Base-by-base conservation (phyloP, 306 rosid genomes). In the Malus fusca region DNA sequence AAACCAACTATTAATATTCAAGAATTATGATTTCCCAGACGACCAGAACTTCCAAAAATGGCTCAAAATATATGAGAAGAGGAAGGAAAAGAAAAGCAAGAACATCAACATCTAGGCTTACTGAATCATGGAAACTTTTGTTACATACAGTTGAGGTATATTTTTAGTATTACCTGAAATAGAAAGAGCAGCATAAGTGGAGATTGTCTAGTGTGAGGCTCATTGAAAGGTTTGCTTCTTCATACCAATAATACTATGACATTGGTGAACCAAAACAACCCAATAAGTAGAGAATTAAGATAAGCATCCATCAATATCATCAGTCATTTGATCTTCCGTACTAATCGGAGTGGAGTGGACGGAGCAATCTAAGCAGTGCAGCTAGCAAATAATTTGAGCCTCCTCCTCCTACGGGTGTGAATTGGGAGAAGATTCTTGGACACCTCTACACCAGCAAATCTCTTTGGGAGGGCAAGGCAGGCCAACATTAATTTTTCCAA, bases 161-260 rank as follows among this genome's bases (percentile, higher is more conserved):
- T 19, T 55, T 37, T 37, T 37, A 37, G 42, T 51, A 26, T 42
- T 81, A 91, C 97, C 95, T 86, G 92, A 59, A 76, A 85, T 44
- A 80, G 52, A 83, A 74, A 84, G 88, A 73, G 84, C 58, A 76
- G 78, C 56, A 82, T 77, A 62, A 83, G 79, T 81, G 72, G 82
- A 65, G 84, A 76, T 66, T 79, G 81, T 85, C 80, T 85, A 51
- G 75, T 79, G 68, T 61, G 90, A 81, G 76, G 77, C 77, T 86
- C 95, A 89, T 89, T 82, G 89, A 82, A 72, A 84, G 79, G 76
- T 58, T 84, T 69, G 85, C 77, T 79, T 68, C 81, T 80, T 88
- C 90, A 86, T 86, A 86, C 87, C 86, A 91, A 66, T 53, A 13
- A 69, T 76, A 77, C 73, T 76, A 58, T 72, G 56, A 56, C 11